Evolutionary conservation across 805 yeast genomes (phyloP), one percentile per base, ranked within the genome.

Genomic region (Monosporozyma yasuniensis): DNA sequence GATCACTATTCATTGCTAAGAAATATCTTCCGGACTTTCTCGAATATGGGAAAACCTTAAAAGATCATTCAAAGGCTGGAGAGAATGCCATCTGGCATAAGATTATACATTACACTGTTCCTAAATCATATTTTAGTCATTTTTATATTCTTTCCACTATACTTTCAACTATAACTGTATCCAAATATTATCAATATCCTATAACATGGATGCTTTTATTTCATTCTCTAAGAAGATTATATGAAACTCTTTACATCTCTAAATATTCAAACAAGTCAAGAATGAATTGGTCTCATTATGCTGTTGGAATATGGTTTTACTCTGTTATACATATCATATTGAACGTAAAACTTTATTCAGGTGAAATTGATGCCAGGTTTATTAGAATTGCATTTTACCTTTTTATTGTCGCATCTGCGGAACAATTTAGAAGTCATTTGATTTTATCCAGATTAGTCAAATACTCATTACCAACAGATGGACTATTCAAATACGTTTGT

Each of bases 271-370:
- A 61, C 1, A 58, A 59, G 1, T 72, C 88, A 2, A 72, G 72
- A 51, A 84, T 85, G 71, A 82, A 84, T 58, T 57, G 83, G 35
- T 69, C 79, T 1, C 93, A 85, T 64, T 85, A 84, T 57, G 46
- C 80, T 1, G 83, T 77, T 3, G 95, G 93, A 0, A 32, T 83
- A 3, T 69, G 72, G 56, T 84, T 79, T 58, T 85, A 85, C 54
- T 49, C 76, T 0, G 61, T 75, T 1, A 66, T 81, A 9, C 73
- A 78, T 48, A 25, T 73, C 8, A 73, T 72, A 21, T 54, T 69
- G 23, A 63, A 67, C 22, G 16, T 63, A 18, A 56, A 64, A 44
- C 57, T 69, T 1, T 54, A 61, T 45, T 55, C 59, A 49, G 49
- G 54, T 16, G 43, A 55, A 6, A 50, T 57, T n/a, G 32, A 45